Percentiles rank a stretch among this genome's conserved stretches.
Evolutionary conservation across 495 filamentous ascomycete genomes (phyloP).

Genomic region (Hyaloscypha bicolor): DNA sequence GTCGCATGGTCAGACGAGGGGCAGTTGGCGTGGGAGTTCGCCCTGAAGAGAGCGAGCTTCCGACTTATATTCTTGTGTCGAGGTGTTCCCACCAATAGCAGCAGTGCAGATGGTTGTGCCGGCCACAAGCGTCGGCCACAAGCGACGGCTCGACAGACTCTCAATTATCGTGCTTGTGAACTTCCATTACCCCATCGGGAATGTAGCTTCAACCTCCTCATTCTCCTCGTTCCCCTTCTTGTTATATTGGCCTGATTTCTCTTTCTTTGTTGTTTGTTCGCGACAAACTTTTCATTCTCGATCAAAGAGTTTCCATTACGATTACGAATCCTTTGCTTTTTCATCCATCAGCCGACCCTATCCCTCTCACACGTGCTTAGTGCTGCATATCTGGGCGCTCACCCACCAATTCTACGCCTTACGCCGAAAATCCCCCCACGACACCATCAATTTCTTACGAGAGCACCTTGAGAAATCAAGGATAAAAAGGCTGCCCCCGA

Average conservation of each 20-base stretch:
- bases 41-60: slow-evolving; percentile 2
- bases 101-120: not conserved
- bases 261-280: slow-evolving; percentile 3
- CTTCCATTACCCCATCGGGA: slow-evolving; percentile 20
- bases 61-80: slow-evolving; percentile 21
- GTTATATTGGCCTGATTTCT: not conserved
- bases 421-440: slow-evolving; percentile 22
- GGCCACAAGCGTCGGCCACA: not conserved
- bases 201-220: slow-evolving; percentile 3
- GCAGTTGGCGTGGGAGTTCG: not conserved
- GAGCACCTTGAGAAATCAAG: not conserved
- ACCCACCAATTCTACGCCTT: slow-evolving; percentile 9
- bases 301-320: slow-evolving; percentile 19
- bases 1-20: slow-evolving; percentile 7
- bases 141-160: slow-evolving; percentile 2
- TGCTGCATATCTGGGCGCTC: slow-evolving; percentile 11
- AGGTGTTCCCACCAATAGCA: slow-evolving; percentile 4
- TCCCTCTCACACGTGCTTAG: slow-evolving; percentile 26
- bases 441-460: slow-evolving; percentile 2
- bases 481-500: slow-evolving; percentile 14
- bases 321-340: slow-evolving; percentile 22
- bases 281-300: slow-evolving; percentile 11
- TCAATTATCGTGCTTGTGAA: slow-evolving; percentile 19
- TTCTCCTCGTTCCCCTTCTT: not conserved
- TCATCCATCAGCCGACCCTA: slow-evolving; percentile 22